Evolutionary conservation across 1,139 yeast species (phyloP), one percentile per base, ranked within the genome.

Genomic region (Diutina catenulata): DNA sequence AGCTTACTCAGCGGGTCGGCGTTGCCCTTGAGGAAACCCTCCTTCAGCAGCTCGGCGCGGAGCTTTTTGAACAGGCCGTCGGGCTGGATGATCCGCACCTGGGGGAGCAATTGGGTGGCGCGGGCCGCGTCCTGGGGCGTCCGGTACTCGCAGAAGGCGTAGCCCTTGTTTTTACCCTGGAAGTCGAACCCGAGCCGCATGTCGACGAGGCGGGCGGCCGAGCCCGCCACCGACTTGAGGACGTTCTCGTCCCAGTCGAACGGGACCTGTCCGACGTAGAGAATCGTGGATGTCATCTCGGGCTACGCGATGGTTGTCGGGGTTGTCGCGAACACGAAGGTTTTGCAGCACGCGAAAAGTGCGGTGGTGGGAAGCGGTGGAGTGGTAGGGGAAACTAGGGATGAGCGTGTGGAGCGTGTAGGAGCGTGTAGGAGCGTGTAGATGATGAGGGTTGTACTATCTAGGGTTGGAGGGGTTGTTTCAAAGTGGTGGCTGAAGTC

Each of bases 141-240:
- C 40, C 51, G 60, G 47, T 74, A 77, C 51, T 77, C 83, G 33
- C 76, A 70, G 49, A 77, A 77, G 45, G 80, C 72, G 48, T 68
- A 77, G 13, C 81, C 82, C 50, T 76, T 77, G 48, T 75, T 73
- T 46, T 74, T 73, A n/a, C 79, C 76, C 14, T 68, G 69, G 43
- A 67, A 69, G 46, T 77, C 83, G 55, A 70, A 69, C 46, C 79
- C 75, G 43, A 77, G 59, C 45, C 82, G 64, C 13, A 76, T 77
- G 45, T 76, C 83, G 37, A 74, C 75, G 28, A 77, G 68, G 18
- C 67, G 64, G 2, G 83, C 83, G 5, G 78, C 63, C 2, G 81
- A 81, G 43, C 76, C 68, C n/a, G 76, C 80, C 16, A 77, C 79
- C 13, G 80, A 55, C 41, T 59, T 68, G 33, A 76, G 59, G 24